Evolutionary conservation across 495 filamentous ascomycete species (phyloP).

Genomic region (Durotheca rogersii): DNA sequence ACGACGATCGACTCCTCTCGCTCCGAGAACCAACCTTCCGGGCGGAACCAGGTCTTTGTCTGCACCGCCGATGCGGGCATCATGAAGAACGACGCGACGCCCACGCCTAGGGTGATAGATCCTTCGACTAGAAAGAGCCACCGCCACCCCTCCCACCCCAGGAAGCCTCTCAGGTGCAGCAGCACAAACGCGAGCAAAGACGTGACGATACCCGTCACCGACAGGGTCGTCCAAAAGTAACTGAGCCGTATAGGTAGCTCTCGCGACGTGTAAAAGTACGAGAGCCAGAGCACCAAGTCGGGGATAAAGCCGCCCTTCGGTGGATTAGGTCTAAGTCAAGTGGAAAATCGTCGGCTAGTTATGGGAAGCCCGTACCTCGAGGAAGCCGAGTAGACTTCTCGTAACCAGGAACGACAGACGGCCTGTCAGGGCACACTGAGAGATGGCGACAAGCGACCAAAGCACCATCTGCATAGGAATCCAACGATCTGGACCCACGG

Average conservation of each 20-base stretch:
- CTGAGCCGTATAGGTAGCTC: conserved; percentile 54
- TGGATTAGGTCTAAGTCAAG: background rate
- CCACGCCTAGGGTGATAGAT: conserved; percentile 52
- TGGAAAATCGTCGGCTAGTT: background rate
- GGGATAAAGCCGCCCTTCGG: conserved; percentile 55
- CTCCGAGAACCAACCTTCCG: conserved; percentile 54
- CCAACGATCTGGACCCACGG: conserved; percentile 77
- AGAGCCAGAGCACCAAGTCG: conserved; percentile 50
- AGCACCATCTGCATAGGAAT: conserved; percentile 61
- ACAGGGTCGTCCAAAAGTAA: conserved; percentile 58
- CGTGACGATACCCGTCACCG: conserved; percentile 52
- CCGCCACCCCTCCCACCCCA: conserved; percentile 59
- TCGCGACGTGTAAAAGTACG: conserved; percentile 55
- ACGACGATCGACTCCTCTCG: conserved; percentile 55
- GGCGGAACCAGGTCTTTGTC: conserved; percentile 53
- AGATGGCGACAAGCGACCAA: conserved; percentile 48
- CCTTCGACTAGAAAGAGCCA: conserved; percentile 61
- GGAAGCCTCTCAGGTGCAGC: conserved; percentile 51
- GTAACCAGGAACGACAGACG: conserved; percentile 43
- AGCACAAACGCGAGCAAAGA: conserved; percentile 55
- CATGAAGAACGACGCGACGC: conserved; percentile 53
- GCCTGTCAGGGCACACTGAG: conserved; percentile 35
- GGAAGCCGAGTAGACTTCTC: conserved; percentile 40
- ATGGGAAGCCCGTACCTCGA: conserved; percentile 39
- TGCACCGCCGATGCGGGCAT: conserved; percentile 57